Evolutionary conservation across 2,329 filamentous ascomycete genomes (phyloP).

Genomic region (Trichoderma polysporum): DNA sequence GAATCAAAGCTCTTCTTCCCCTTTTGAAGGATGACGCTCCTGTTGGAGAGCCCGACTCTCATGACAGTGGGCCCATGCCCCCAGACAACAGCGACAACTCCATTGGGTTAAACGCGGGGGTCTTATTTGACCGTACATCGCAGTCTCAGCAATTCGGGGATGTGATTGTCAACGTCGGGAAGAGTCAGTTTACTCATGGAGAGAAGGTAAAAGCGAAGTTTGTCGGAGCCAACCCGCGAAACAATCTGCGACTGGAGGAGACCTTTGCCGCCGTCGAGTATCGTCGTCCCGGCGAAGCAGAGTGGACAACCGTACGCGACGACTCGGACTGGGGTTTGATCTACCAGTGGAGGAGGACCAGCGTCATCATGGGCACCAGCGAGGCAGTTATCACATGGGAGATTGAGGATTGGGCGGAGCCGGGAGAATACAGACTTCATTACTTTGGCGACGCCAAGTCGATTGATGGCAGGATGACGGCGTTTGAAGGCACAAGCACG

Average conservation of each 20-base stretch:
- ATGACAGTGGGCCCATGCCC: constrained; percentile 57
- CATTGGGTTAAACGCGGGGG: constrained; percentile 74
- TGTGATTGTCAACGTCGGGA: constrained; percentile 53
- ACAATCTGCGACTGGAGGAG: constrained; percentile 74
- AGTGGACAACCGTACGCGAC: constrained; percentile 67
- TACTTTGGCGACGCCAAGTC: constrained; percentile 82
- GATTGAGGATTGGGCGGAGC: constrained; percentile 59
- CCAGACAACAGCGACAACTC: constrained; percentile 76
- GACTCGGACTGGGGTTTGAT: constrained; percentile 82
- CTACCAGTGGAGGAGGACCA: constrained; percentile 75
- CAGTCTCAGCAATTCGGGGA: constrained; percentile 69
- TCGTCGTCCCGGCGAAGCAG: constrained; percentile 24
- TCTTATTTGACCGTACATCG: constrained; percentile 69
- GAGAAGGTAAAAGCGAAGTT: constrained; percentile 66
- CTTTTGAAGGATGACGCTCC: constrained; percentile 56
- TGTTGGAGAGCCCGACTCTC: constrained; percentile 24
- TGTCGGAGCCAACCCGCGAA: constrained; percentile 83
- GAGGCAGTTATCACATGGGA: constrained; percentile 77
- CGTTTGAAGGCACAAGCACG: constrained; percentile 67
- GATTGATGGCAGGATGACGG: constrained; percentile 58
- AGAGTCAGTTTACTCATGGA: constrained; percentile 54
- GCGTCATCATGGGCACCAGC: constrained; percentile 68
- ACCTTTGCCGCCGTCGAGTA: constrained; percentile 76
- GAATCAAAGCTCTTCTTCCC: constrained; percentile 68
- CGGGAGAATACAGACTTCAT: constrained; percentile 69